These are phyloP conservation scores for Hapsidospora chrysogenum DNA, from an alignment of 495 filamentous ascomycete genomes.

Conservation along the genomic window DNA sequence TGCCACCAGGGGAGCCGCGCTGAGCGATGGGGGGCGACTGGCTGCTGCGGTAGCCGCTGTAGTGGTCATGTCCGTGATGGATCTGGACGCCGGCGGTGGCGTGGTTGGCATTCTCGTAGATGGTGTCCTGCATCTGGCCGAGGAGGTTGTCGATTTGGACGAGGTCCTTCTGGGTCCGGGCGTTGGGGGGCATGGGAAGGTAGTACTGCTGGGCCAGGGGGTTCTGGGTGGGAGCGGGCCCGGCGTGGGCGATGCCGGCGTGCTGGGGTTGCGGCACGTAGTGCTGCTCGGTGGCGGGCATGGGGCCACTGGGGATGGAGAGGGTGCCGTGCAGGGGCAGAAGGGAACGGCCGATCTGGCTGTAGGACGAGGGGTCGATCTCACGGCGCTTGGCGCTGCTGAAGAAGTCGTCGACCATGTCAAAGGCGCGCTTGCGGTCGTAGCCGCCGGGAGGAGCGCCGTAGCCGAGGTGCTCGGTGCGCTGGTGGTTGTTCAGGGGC, in stretches of 20 bases:
- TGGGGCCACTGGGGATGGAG: conserved; percentile 46
- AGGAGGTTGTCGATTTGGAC: conserved; percentile 83
- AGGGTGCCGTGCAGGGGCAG: conserved; percentile 50
- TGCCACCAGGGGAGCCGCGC: conserved; percentile 29
- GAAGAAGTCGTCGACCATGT: conserved; percentile 87
- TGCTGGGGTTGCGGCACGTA: conserved; percentile 6
- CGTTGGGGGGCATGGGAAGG: conserved; percentile 68
- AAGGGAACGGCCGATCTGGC: conserved; percentile 65
- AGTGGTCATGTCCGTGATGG: conserved; percentile 41
- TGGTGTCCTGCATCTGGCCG: conserved; percentile 83
- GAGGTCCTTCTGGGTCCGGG: conserved; percentile 84
- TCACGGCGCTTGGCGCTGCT: conserved; percentile 76
- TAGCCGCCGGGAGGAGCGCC: conserved; percentile 24
- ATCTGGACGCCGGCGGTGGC: conserved; percentile 58
- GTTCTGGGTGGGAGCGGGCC: conserved; percentile 30
- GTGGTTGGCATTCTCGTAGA: conserved; percentile 78
- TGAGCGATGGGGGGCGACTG: conserved; percentile 19
- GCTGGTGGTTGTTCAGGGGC: conserved; percentile 33
- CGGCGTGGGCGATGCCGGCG: conserved; percentile 8
- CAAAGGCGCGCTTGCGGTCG: conserved; percentile 68
- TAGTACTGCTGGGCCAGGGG: conserved; percentile 52
- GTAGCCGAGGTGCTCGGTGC: conserved; percentile 30
- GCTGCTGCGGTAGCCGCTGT: conserved; percentile 2
- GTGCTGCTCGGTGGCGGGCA: conserved; percentile 46
- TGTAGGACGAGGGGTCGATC: conserved; percentile 71